Conservation (phyloP, 306 rosid species). For the Cajanus cajan region DNA sequence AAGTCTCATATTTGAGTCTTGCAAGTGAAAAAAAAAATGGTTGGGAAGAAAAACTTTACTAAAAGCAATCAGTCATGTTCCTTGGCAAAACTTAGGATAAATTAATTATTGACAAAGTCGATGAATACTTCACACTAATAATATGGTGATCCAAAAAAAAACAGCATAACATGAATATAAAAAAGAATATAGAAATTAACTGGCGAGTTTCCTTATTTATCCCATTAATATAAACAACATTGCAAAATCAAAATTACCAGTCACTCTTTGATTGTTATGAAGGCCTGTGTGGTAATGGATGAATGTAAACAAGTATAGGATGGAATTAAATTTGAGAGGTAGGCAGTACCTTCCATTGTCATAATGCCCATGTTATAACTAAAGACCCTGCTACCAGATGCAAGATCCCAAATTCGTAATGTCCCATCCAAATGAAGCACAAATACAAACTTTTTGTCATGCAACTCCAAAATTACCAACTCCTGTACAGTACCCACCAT, state of each 20-base stretch:
- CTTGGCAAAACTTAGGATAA: too few species aligned
- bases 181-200: neutral
- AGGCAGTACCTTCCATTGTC: constrained; percentile 57
- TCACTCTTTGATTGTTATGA: neutral
- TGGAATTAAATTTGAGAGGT: neutral
- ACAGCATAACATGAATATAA: neutral
- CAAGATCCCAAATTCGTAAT: constrained; percentile 83
- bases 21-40: too few species aligned
- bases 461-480: constrained; percentile 61
- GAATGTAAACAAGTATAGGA: neutral
- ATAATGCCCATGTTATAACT: constrained; percentile 53
- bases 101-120: too few species aligned
- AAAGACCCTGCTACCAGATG: constrained; percentile 53
- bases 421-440: constrained; percentile 85
- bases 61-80: too few species aligned
- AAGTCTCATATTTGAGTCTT: too few species aligned
- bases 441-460: constrained; percentile 64
- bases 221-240: constrained; percentile 4
- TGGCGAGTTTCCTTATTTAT: constrained; percentile 20
- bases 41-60: too few species aligned
- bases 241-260: neutral
- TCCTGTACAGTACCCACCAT: constrained; percentile 68
- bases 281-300: neutral
- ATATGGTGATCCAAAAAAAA: too few species aligned
- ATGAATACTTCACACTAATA: too few species aligned